These are phyloP conservation scores for Diaporthe sp. DNA, from an alignment of 2,329 filamentous ascomycete species.

Conservation along the genomic window DNA sequence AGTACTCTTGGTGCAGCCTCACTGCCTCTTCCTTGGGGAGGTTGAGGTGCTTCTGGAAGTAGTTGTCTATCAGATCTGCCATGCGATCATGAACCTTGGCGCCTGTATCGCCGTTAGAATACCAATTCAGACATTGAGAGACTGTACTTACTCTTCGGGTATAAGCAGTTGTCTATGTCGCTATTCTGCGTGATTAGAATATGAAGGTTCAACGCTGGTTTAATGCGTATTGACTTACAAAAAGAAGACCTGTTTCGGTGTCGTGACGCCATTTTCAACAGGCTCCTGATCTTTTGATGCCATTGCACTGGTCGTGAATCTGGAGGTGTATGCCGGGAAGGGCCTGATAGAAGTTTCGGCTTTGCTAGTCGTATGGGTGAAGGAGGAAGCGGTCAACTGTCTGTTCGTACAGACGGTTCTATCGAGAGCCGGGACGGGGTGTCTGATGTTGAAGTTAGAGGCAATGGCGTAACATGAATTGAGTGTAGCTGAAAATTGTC, in stretches of 20 bases:
- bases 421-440: not conserved
- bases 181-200: conserved; percentile 71
- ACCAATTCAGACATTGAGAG: not conserved
- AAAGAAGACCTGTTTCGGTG: conserved; percentile 56
- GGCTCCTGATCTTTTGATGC: conserved; percentile 18
- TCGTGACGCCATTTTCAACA: conserved; percentile 26
- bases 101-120: conserved; percentile 59
- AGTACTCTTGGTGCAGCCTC: conserved; percentile 90
- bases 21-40: conserved; percentile 84
- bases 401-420: not conserved
- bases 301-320: conserved; percentile 11
- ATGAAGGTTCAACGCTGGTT: conserved; percentile 43
- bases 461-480: not conserved
- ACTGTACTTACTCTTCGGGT: conserved; percentile 79
- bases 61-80: conserved; percentile 81
- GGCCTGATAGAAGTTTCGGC: not conserved
- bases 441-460: not conserved
- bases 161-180: conserved; percentile 98
- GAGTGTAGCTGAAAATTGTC: not conserved
- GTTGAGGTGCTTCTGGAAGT: conserved; percentile 77
- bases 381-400: not conserved
- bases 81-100: conserved; percentile 90
- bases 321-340: not conserved
- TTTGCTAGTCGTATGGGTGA: not conserved
- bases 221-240: conserved; percentile 52